A percentile compares a stretch with the other conserved stretches of the same genome.
Evolutionary conservation across 768 basidiomycete species (phyloP).

Genomic region (Tulasnella calospora): DNA sequence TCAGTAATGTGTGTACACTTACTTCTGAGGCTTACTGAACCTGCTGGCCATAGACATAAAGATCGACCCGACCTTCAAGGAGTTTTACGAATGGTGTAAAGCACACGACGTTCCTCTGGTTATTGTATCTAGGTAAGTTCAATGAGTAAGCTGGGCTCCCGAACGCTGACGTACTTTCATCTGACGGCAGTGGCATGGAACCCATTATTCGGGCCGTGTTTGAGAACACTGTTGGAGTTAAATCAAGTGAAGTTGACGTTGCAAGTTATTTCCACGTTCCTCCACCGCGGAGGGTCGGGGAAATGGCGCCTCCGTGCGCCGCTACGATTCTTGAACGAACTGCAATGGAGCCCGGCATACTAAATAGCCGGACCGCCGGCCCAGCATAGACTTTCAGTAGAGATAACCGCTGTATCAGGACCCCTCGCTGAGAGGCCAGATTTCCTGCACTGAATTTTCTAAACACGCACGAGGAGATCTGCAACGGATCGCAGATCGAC

Average conservation of each 20-base stretch:
- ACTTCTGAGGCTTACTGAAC: not conserved
- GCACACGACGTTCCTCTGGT: conserved; percentile 76
- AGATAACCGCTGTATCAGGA: too few species aligned
- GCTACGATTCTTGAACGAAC: too few species aligned
- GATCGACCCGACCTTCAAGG: conserved; percentile 83
- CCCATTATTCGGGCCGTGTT: conserved; percentile 89
- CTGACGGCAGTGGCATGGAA: conserved; percentile 70
- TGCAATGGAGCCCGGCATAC: too few species aligned
- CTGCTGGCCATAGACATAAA: conserved; percentile 56
- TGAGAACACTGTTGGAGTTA: conserved; percentile 68
- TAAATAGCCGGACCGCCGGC: too few species aligned
- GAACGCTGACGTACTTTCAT: not conserved
- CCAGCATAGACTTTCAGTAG: too few species aligned
- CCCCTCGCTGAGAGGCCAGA: too few species aligned
- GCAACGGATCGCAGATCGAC: too few species aligned
- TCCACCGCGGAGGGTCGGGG: too few species aligned
- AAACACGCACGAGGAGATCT: too few species aligned
- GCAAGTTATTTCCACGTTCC: too few species aligned
- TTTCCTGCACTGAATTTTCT: too few species aligned
- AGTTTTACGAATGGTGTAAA: conserved; percentile 83
- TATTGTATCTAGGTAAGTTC: conserved; percentile 77
- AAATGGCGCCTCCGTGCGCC: too few species aligned
- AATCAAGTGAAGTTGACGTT: conserved; percentile 71
- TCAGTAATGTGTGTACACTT: conserved; percentile 37
- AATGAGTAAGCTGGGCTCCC: not conserved